These are phyloP conservation scores for Amylocystis lapponica DNA, from an alignment of 768 basidiomycete genomes.

Conservation along the genomic window DNA sequence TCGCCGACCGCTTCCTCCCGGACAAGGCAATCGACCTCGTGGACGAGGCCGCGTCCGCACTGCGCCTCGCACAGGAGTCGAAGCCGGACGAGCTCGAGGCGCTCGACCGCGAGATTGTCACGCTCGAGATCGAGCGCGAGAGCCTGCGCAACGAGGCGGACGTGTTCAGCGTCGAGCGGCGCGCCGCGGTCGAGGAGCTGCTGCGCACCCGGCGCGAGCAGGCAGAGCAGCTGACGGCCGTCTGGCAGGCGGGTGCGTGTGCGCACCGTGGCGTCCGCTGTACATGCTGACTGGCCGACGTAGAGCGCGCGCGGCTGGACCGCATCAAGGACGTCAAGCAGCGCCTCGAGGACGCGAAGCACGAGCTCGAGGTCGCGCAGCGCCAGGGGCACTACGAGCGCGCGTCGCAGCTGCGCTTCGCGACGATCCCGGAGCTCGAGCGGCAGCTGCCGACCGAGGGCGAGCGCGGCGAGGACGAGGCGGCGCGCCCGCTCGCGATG, in stretches of 20 bases:
- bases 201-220: slow-evolving; percentile 56
- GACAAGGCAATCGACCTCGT: slow-evolving; percentile 92
- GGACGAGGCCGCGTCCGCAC: slow-evolving; percentile 86
- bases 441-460: slow-evolving; percentile 55
- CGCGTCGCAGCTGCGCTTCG: slow-evolving; percentile 79
- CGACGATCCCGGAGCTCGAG: slow-evolving; percentile 80
- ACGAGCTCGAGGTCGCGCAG: slow-evolving; percentile 84
- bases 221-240: slow-evolving; percentile 50
- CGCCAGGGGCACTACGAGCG: slow-evolving; percentile 82
- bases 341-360: slow-evolving; percentile 75
- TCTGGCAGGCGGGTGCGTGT: slow-evolving; percentile 69
- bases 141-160: slow-evolving; percentile 86
- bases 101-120: slow-evolving; percentile 79
- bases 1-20: slow-evolving; percentile 82
- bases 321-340: slow-evolving; percentile 69
- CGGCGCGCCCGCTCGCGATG: slow-evolving; percentile 50
- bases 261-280: background rate
- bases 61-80: slow-evolving; percentile 83
- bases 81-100: slow-evolving; percentile 83
- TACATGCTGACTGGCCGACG: background rate
- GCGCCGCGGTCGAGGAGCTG: slow-evolving; percentile 58
- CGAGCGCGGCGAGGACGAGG: slow-evolving; percentile 37
- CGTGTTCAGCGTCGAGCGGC: slow-evolving; percentile 73
- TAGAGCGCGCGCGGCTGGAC: slow-evolving; percentile 65
- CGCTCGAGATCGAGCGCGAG: slow-evolving; percentile 85